A percentile compares a stretch with the other conserved stretches of the same genome.
These are phyloP conservation scores for Candida tammaniensis DNA, from an alignment of 805 yeast genomes.

Conservation along the genomic window DNA sequence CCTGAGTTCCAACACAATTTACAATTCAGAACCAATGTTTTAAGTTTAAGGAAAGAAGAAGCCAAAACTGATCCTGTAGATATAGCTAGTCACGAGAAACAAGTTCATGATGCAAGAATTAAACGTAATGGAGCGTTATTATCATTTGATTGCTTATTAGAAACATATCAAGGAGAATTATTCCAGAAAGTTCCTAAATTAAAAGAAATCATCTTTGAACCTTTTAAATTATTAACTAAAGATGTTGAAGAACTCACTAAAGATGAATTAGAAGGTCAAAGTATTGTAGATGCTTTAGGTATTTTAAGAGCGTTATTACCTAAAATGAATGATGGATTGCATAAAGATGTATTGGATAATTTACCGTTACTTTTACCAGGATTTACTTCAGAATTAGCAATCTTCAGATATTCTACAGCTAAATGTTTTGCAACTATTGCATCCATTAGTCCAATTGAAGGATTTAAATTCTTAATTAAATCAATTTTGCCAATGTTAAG, in stretches of 20 bases:
- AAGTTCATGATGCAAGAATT: slow-evolving; percentile 68
- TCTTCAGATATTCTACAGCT: slow-evolving; percentile 85
- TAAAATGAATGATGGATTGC: slow-evolving; percentile 48
- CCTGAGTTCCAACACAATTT: slow-evolving; percentile 82
- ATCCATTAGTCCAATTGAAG: slow-evolving; percentile 60
- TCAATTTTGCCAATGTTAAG: slow-evolving; percentile 74
- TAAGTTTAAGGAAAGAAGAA: slow-evolving; percentile 80
- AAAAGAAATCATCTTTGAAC: slow-evolving; percentile 59
- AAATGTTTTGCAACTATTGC: slow-evolving; percentile 83
- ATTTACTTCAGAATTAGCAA: slow-evolving; percentile 70
- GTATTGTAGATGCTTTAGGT: slow-evolving; percentile 82
- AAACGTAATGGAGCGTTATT: slow-evolving; percentile 83
- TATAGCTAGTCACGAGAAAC: slow-evolving; percentile 56
- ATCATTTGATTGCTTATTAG: slow-evolving; percentile 60
- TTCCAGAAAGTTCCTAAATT: slow-evolving; percentile 68
- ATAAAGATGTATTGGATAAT: slow-evolving; percentile 45
- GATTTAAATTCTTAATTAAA: slow-evolving; percentile 78
- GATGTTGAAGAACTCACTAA: slow-evolving; percentile 25
- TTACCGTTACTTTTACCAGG: slow-evolving; percentile 47
- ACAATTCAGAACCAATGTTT: slow-evolving; percentile 49
- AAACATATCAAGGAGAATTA: slow-evolving; percentile 49
- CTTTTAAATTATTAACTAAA: slow-evolving; percentile 44
- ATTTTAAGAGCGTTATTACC: slow-evolving; percentile 73
- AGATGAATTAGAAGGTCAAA: slow-evolving; percentile 63
- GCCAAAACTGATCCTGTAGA: slow-evolving; percentile 60